Evolutionary conservation across 352 stramenopile genomes (phyloP).

Genomic region (Aphanomyces invadans): DNA sequence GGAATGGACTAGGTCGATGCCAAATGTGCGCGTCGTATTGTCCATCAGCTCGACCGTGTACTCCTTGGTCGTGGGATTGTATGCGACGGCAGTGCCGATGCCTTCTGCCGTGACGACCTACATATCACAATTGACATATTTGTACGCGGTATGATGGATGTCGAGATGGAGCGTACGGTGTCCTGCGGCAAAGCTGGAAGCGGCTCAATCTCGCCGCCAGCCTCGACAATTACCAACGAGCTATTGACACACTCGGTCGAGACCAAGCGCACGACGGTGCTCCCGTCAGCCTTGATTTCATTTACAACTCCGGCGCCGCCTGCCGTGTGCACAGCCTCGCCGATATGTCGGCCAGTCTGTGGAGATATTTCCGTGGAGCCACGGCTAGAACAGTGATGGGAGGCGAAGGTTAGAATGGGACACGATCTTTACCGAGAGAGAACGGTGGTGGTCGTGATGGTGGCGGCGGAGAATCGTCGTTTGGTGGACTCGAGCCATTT

Average conservation of each 20-base stretch:
- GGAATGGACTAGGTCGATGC: background rate
- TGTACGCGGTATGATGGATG: background rate
- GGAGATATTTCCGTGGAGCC: background rate
- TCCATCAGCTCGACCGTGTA: conserved; percentile 7
- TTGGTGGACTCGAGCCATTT: conserved; percentile 10
- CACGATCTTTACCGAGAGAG: background rate
- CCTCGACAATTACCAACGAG: conserved; percentile 6
- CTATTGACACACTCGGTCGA: conserved; percentile 14
- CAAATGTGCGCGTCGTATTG: background rate
- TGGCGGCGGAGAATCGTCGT: background rate
- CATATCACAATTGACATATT: background rate
- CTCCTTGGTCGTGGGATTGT: conserved; percentile 14
- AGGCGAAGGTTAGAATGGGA: no score
- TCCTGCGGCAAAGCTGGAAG: conserved; percentile 4
- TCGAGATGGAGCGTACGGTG: background rate
- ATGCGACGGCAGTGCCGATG: conserved; percentile 3
- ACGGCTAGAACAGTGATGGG: no score
- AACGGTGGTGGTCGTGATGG: background rate
- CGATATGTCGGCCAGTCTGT: background rate
- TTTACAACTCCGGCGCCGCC: conserved; percentile 10
- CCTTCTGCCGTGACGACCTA: conserved; percentile 6
- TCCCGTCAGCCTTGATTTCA: conserved; percentile 17
- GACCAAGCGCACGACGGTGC: conserved; percentile 8
- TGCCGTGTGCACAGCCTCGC: conserved; percentile 15
- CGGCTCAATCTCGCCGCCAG: conserved; percentile 17